Evolutionary conservation across 345 rosid genomes (phyloP).

Genomic region (Aurinia saxatilis): DNA sequence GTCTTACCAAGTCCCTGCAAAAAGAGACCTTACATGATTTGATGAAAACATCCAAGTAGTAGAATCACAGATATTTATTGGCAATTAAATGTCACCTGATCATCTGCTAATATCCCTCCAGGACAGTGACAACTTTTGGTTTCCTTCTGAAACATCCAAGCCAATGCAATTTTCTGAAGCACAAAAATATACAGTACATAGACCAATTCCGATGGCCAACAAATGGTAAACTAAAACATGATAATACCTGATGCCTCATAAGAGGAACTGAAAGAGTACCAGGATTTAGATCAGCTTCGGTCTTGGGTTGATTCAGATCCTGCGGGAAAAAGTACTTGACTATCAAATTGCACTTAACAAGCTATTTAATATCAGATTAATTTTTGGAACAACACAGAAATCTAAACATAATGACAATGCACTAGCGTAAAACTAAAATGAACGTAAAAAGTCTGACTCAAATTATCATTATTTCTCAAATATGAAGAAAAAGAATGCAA

Average conservation of each 20-base stretch:
- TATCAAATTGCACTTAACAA: not conserved
- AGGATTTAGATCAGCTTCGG: conserved; percentile 57
- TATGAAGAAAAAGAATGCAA: conserved; percentile 2
- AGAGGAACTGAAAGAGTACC: conserved; percentile 81
- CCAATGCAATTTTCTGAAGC: conserved; percentile 88
- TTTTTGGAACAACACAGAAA: not conserved
- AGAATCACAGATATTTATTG: conserved; percentile 2
- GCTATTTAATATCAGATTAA: not conserved
- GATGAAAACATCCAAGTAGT: conserved; percentile 35
- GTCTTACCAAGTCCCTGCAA: conserved; percentile 98
- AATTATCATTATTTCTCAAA: not conserved
- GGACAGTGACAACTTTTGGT: conserved; percentile 66
- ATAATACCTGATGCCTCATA: conserved; percentile 90
- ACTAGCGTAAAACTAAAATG: not conserved
- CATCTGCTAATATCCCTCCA: conserved; percentile 98
- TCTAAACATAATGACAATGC: not conserved
- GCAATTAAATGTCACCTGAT: conserved; percentile 53
- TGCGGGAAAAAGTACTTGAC: conserved; percentile 22
- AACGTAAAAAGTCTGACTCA: not conserved
- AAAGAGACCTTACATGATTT: conserved; percentile 10
- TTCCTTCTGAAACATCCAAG: conserved; percentile 97
- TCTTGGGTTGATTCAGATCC: conserved; percentile 81
- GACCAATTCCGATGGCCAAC: conserved; percentile 8
- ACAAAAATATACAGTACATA: conserved; percentile 11
- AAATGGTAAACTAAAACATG: conserved; percentile 11